Evolutionary conservation across 2,329 filamentous ascomycete genomes (phyloP).

Genomic region (Fusarium sp.): DNA sequence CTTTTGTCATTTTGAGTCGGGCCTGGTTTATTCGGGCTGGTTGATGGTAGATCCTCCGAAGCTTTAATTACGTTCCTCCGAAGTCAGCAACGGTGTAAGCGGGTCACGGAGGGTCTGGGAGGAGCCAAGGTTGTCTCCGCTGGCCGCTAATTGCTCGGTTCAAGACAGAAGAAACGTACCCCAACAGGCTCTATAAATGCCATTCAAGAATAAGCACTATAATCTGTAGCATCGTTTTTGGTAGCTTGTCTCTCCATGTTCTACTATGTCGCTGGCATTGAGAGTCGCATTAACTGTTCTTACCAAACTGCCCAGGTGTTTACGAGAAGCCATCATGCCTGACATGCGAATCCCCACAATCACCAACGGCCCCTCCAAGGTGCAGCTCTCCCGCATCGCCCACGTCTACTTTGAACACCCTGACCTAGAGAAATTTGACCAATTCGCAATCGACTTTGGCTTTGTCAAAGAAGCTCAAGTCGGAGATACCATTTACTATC

Average conservation of each 20-base stretch:
- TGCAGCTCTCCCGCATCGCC: background rate
- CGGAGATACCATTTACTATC: background rate
- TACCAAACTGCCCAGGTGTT: background rate
- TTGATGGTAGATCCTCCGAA: background rate
- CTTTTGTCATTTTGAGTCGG: background rate
- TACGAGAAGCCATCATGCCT: background rate
- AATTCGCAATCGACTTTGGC: background rate
- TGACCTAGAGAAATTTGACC: background rate
- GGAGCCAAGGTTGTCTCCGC: background rate
- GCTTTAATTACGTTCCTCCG: background rate
- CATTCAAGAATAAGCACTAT: background rate
- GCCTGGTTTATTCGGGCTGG: background rate
- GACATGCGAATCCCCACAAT: background rate
- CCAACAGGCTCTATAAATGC: background rate
- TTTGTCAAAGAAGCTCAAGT: background rate
- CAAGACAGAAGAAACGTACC: background rate
- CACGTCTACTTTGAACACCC: background rate
- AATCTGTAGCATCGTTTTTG: fast-evolving
- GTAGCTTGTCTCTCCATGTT: background rate
- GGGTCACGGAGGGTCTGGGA: background rate
- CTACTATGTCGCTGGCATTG: background rate
- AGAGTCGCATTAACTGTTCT: background rate
- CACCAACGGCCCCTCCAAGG: background rate
- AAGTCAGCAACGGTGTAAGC: background rate
- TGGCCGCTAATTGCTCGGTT: background rate